Evolutionary conservation across 176 grass and related monocot genomes (phyloP).

Genomic region (Aegilops tauschii): DNA sequence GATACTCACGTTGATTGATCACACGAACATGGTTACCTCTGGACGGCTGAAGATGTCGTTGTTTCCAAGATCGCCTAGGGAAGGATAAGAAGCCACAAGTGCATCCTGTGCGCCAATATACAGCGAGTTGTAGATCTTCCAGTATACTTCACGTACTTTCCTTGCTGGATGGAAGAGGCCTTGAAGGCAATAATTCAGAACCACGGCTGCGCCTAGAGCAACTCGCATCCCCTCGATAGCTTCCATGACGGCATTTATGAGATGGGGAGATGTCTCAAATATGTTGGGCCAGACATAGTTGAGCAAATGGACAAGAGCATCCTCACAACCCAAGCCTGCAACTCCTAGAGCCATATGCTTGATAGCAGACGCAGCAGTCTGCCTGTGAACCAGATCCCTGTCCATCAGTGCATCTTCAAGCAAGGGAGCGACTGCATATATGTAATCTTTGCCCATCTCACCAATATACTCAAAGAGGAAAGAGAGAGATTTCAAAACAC

Average conservation of each 20-base stretch:
- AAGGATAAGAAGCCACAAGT: conserved; percentile 72
- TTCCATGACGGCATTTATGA: conserved; percentile 96
- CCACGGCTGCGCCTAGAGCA: conserved; percentile 75
- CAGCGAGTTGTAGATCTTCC: conserved; percentile 93
- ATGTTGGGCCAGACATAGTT: conserved; percentile 95
- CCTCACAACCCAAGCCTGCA: conserved; percentile 90
- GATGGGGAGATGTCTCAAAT: conserved; percentile 85
- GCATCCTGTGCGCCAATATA: conserved; percentile 91
- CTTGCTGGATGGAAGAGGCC: conserved; percentile 90
- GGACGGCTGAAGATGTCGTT: conserved; percentile 63
- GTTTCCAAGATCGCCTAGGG: conserved; percentile 48
- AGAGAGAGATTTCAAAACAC: conserved; percentile 92
- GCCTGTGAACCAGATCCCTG: conserved; percentile 82
- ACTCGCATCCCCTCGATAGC: conserved; percentile 91
- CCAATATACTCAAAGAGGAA: conserved; percentile 97
- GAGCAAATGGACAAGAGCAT: conserved; percentile 89
- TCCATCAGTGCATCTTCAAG: conserved; percentile 98
- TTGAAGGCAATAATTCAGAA: conserved; percentile 93
- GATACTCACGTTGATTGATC: conserved; percentile 46
- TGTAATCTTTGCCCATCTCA: conserved; percentile 97
- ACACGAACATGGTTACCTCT: conserved; percentile 74
- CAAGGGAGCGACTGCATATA: conserved; percentile 83
- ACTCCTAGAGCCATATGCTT: conserved; percentile 91
- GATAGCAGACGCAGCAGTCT: conserved; percentile 85
- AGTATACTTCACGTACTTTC: conserved; percentile 93